A percentile compares a stretch with the other conserved stretches of the same genome.
Evolutionary conservation across 2,329 filamentous ascomycete species (phyloP).

Genomic region (Fusarium floridanum): DNA sequence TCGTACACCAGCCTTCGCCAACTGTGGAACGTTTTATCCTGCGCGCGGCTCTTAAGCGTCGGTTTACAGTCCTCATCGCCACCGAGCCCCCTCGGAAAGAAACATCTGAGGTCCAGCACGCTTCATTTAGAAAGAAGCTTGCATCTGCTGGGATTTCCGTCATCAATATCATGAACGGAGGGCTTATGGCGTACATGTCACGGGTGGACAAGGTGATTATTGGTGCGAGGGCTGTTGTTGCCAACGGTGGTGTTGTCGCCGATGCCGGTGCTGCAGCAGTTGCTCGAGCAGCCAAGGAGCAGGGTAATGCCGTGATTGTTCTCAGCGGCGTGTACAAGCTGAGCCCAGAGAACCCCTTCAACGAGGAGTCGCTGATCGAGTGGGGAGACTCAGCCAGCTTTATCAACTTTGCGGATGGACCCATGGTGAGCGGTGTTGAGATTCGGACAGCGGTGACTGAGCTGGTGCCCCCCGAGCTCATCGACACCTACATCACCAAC

Average conservation of each 20-base stretch:
- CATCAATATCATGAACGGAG: slow-evolving; percentile 85
- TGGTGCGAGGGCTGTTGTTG: slow-evolving; percentile 86
- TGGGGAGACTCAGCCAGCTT: slow-evolving; percentile 85
- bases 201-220: slow-evolving; percentile 96
- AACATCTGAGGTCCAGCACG: slow-evolving; percentile 57
- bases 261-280: slow-evolving; percentile 87
- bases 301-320: slow-evolving; percentile 87
- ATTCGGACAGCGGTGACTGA: slow-evolving; percentile 86
- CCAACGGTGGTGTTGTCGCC: slow-evolving; percentile 87
- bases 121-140: slow-evolving; percentile 81
- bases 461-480: slow-evolving; percentile 80
- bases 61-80: slow-evolving; percentile 90
- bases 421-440: slow-evolving; percentile 81
- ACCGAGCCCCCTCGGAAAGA: slow-evolving; percentile 67
- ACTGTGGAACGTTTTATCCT: slow-evolving; percentile 92
- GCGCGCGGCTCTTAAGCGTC: slow-evolving; percentile 87
- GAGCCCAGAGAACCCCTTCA: slow-evolving; percentile 88
- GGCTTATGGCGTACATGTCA: slow-evolving; percentile 94
- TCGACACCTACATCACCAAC: slow-evolving; percentile 89
- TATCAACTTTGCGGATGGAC: slow-evolving; percentile 82
- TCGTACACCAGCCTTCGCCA: slow-evolving; percentile 87
- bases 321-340: slow-evolving; percentile 94
- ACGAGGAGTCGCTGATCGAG: slow-evolving; percentile 85
- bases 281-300: slow-evolving; percentile 85
- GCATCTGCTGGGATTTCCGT: slow-evolving; percentile 83